Percentiles rank a stretch among this genome's conserved stretches.
Evolutionary conservation across 805 yeast genomes (phyloP).

Genomic region (Spathaspora girioi): DNA sequence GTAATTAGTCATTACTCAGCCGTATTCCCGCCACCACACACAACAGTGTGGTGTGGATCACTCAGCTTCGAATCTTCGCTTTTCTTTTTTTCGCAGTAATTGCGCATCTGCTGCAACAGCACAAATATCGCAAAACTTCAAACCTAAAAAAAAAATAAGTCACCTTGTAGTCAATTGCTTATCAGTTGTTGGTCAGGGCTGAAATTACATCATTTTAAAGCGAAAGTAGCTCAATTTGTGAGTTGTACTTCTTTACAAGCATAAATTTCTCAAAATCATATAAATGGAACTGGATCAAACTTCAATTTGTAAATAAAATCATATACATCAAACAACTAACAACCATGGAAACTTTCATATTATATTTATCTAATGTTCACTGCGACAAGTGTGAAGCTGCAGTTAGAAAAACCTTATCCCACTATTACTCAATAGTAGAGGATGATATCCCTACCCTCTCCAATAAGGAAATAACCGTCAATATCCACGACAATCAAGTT

Average conservation of each 20-base stretch:
- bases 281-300: neutral
- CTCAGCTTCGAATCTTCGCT: neutral
- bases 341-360: conserved; percentile 11
- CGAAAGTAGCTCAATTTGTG: neutral
- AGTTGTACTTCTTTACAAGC: too few species aligned
- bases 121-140: neutral
- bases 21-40: too few species aligned
- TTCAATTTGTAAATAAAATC: neutral
- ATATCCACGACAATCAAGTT: conserved; percentile 22
- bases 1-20: too few species aligned
- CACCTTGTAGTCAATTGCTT: neutral
- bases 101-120: neutral
- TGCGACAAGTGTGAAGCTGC: conserved; percentile 49
- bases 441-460: neutral
- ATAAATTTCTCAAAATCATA: neutral
- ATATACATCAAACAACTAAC: neutral
- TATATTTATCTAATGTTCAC: conserved; percentile 46
- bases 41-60: too few species aligned
- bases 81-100: neutral
- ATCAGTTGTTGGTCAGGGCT: neutral
- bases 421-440: conserved; percentile 5
- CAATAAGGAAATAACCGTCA: conserved; percentile 6
- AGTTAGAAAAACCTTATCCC: conserved; percentile 26
- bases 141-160: too few species aligned
- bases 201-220: neutral